Evolutionary conservation across 805 yeast genomes (phyloP).

Genomic region (Saturnispora kantuleensis): DNA sequence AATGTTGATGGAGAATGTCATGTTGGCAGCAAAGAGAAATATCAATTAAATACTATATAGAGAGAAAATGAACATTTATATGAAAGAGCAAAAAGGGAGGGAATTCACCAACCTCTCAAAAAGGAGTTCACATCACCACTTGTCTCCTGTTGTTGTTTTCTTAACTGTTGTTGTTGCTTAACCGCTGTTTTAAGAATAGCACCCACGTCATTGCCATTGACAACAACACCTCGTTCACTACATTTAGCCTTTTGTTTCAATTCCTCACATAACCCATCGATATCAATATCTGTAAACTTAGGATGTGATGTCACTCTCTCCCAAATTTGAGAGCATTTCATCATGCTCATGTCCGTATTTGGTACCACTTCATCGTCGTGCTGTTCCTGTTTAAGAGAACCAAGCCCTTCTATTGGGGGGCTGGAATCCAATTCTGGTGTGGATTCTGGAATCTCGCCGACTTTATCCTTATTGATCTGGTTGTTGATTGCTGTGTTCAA

Average conservation of each 20-base stretch:
- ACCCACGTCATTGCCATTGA: slow-evolving; percentile 72
- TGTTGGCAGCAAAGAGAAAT: slow-evolving; percentile 41
- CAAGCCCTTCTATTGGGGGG: slow-evolving; percentile 16
- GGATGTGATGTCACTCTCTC: slow-evolving; percentile 94
- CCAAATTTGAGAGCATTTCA: slow-evolving; percentile 91
- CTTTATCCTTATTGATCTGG: slow-evolving; percentile 5
- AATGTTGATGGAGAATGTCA: slow-evolving; percentile 63
- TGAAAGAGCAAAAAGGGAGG: background rate
- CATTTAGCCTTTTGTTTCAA: slow-evolving; percentile 90
- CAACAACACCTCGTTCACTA: slow-evolving; percentile 85
- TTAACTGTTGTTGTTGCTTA: slow-evolving; percentile 2
- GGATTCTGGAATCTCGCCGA: too few relatives aligned
- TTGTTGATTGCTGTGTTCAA: background rate
- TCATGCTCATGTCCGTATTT: slow-evolving; percentile 45
- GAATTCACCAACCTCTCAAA: background rate
- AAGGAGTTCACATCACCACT: background rate
- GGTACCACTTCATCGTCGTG: slow-evolving; percentile 43
- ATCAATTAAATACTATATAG: background rate
- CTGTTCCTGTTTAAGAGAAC: too few relatives aligned
- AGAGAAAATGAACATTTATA: background rate
- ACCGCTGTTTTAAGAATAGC: slow-evolving; percentile 25
- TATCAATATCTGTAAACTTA: slow-evolving; percentile 83
- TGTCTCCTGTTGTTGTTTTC: background rate
- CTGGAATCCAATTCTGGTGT: slow-evolving; percentile 6
- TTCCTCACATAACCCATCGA: slow-evolving; percentile 87